phyloP scores from a whole-genome alignment of 78 protist genomes.

The Speleostelium caveatum region DNA sequence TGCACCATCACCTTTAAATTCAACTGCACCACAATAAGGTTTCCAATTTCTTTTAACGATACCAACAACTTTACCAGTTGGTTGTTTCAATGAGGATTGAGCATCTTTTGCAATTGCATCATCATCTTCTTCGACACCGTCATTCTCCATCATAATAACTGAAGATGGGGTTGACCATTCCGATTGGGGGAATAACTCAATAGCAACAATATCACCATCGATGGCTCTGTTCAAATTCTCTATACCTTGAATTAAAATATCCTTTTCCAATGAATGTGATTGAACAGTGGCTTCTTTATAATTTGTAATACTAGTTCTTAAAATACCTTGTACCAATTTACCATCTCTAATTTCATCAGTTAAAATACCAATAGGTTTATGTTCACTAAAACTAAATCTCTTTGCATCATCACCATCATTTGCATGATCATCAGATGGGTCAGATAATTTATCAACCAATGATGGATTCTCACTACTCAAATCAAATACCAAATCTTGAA shows the following conservation, averaged over 20 bases:
- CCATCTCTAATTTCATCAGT: conserved; percentile 64
- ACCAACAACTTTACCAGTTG: conserved; percentile 81
- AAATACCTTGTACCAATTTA: conserved; percentile 57
- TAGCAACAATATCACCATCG: conserved; percentile 83
- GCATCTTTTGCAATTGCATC: conserved; percentile 47
- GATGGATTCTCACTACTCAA: conserved; percentile 46
- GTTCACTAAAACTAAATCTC: conserved; percentile 33
- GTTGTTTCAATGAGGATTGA: background rate
- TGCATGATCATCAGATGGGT: conserved; percentile 46
- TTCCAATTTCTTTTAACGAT: conserved; percentile 87
- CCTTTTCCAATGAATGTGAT: conserved; percentile 22
- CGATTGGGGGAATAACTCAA: conserved; percentile 47
- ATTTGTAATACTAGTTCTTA: conserved; percentile 50
- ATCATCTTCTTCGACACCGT: conserved; percentile 70
- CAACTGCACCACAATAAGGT: conserved; percentile 83
- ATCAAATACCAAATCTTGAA: conserved; percentile 66
- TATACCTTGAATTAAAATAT: conserved; percentile 68
- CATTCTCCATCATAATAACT: conserved; percentile 28
- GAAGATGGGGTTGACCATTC: conserved; percentile 72
- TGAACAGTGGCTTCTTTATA: conserved; percentile 67
- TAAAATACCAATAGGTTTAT: conserved; percentile 4
- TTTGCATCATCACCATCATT: background rate
- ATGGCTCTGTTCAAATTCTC: conserved; percentile 80
- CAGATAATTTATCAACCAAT: conserved; percentile 70
- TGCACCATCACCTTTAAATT: conserved; percentile 8